Evolutionary conservation across 2,329 filamentous ascomycete genomes (phyloP).

Genomic region (Fusarium sp.): DNA sequence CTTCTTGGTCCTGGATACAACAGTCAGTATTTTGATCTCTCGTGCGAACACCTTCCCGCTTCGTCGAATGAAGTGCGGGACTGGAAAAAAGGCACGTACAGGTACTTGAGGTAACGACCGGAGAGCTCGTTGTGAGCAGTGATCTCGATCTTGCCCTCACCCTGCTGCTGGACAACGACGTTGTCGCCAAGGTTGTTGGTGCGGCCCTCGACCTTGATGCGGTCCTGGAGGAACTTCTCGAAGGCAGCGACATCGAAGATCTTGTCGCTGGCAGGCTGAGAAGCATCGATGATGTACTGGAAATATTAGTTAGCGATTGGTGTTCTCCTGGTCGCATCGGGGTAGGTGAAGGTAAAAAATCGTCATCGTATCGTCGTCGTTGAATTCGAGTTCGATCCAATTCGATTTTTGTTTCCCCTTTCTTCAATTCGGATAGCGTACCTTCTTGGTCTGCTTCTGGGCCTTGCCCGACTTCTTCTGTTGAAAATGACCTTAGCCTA

Average conservation of each 20-base stretch:
- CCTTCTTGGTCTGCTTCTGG: conserved; percentile 91
- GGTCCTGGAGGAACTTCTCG: conserved; percentile 99
- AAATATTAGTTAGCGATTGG: conserved; percentile 29
- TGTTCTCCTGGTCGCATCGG: conserved; percentile 6
- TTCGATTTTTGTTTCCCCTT: background rate
- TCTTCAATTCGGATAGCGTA: conserved; percentile 55
- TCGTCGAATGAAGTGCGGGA: background rate
- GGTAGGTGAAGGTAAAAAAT: background rate
- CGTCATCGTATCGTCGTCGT: conserved; percentile 1
- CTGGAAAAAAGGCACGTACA: conserved; percentile 71
- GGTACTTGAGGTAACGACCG: conserved; percentile 99
- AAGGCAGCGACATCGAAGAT: conserved; percentile 99
- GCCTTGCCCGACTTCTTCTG: conserved; percentile 76
- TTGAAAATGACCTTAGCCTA: conserved; percentile 87
- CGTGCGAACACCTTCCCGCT: background rate
- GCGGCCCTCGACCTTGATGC: conserved; percentile 99
- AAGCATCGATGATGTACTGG: conserved; percentile 99
- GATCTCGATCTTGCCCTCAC: conserved; percentile 98
- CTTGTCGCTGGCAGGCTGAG: conserved; percentile 98
- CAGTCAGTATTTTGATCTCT: conserved; percentile 10
- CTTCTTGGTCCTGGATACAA: conserved; percentile 92
- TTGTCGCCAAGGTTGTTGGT: conserved; percentile 97
- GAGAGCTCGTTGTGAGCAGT: conserved; percentile 98
- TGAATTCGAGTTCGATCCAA: background rate
- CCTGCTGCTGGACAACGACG: conserved; percentile 89